A percentile compares a stretch with the other conserved stretches of the same genome.
Conservation (phyloP, 169 alveolate genomes). For the Babesia sp. region DNA sequence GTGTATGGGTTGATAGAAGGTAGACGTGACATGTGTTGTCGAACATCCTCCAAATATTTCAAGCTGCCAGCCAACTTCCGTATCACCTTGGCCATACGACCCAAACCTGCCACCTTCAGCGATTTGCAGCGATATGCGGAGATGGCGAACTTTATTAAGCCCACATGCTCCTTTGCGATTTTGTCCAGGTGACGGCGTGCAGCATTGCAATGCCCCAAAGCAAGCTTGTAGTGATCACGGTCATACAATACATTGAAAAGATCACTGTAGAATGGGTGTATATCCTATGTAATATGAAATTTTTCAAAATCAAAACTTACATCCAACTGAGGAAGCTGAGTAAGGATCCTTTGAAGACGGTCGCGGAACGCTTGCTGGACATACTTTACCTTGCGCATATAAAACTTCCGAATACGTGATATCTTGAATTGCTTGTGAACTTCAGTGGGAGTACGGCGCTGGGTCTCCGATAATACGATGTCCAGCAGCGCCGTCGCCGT, state of each 20-base stretch:
- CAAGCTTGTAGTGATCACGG: slow-evolving; percentile 98
- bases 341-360: slow-evolving; percentile 89
- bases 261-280: slow-evolving; percentile 99
- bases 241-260: slow-evolving; percentile 97
- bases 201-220: slow-evolving; percentile 96
- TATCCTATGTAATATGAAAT: slow-evolving; percentile 73
- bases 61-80: slow-evolving; percentile 93
- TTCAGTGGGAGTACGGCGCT: slow-evolving; percentile 99
- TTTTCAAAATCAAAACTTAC: slow-evolving; percentile 45
- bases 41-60: slow-evolving; percentile 96
- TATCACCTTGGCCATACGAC: slow-evolving; percentile 96
- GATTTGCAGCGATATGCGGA: slow-evolving; percentile 95
- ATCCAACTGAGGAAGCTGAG: slow-evolving; percentile 96
- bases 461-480: slow-evolving; percentile 95
- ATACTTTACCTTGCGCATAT: slow-evolving; percentile 98
- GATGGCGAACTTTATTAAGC: slow-evolving; percentile 94
- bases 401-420: slow-evolving; percentile 96
- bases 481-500: slow-evolving; percentile 88
- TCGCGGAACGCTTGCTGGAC: slow-evolving; percentile 93
- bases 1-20: slow-evolving; percentile 94
- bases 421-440: slow-evolving; percentile 97
- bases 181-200: slow-evolving; percentile 90
- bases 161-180: slow-evolving; percentile 96
- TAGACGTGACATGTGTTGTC: slow-evolving; percentile 95
- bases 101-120: slow-evolving; percentile 97